Base-by-base conservation (phyloP, 2,329 filamentous ascomycete species). In the Sarocladium strictum region DNA sequence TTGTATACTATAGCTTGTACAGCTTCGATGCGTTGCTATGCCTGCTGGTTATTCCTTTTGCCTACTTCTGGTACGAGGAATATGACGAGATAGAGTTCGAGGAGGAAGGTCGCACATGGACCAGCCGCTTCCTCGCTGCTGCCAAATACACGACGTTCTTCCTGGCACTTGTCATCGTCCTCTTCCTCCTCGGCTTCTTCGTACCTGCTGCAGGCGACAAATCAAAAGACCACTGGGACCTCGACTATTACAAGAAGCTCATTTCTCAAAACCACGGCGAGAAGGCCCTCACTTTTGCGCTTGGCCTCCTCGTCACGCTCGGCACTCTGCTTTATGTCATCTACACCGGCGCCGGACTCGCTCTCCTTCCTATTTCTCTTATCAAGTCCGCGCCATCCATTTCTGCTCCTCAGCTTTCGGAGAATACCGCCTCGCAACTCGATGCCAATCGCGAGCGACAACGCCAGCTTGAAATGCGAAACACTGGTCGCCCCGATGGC, bases 1-100 rank as follows among this genome's bases (percentile, higher is more conserved):
- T 95, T 56, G 87, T 96, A 55, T 99, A 99, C 74, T 97, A 97
- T 71, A 79, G 85, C 0, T 79, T 99, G 0, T 99, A 97, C 74
- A 94, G 89, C 62, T 76, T 97, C 61, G 94, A 99, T 69, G 89
- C 91, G 1, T 68, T 97, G 5, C 81, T 99, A 11, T 99, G 94
- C 65, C 77, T 99, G 45, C 69, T 97, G 17, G 81, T 96, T 43
- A 87, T 97, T 19, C 94, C 94, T 0, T 99, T 99, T 67, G 87
- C 92, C 49, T 99, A 99, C 75, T 99, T 99, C 69, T 97, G 88
- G 84, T 94, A 96, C 65, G 94, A 99, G 69, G 94, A 97, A 70
- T 96, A 96, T 61, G 93, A 97, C 64, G 91, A 97, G 72, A 86
- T 93, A 19, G 91, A 91, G 58, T 80, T 86, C 32, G 89, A 96